Evolutionary conservation across 2,329 filamentous ascomycete genomes (phyloP).

Genomic region (Neoscytalidium dimidiatum): DNA sequence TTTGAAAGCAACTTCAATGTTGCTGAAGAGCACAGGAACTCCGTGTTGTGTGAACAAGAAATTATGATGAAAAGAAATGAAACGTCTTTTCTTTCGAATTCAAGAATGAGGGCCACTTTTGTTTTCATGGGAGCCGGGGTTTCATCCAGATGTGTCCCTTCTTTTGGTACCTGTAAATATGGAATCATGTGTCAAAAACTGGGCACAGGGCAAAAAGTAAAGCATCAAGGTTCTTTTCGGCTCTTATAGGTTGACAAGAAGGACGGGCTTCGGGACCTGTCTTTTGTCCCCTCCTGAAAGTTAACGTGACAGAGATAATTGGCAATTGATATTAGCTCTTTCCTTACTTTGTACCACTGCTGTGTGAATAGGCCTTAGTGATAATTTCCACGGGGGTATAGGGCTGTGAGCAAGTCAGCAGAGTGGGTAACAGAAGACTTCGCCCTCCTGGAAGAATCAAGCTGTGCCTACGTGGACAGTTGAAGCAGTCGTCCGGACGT

Average conservation of each 20-base stretch:
- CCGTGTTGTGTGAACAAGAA: neutral
- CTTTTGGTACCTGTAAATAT: conserved; percentile 8
- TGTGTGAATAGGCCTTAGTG: too few relatives aligned
- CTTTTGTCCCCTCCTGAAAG: neutral
- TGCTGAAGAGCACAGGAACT: neutral
- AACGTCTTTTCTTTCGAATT: neutral
- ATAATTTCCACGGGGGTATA: too few relatives aligned
- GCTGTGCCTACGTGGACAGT: too few relatives aligned
- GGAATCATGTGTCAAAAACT: neutral
- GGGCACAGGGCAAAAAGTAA: neutral
- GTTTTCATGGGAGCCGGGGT: neutral
- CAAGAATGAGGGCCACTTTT: conserved; percentile 1
- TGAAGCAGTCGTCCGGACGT: too few relatives aligned
- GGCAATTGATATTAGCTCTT: neutral
- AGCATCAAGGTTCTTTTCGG: neutral
- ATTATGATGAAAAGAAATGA: neutral
- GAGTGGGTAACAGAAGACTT: too few relatives aligned
- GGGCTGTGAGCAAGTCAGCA: too few relatives aligned
- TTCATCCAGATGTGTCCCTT: neutral
- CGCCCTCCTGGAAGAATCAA: too few relatives aligned
- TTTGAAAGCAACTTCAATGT: neutral
- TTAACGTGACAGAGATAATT: neutral
- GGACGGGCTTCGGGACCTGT: neutral
- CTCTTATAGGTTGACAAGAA: neutral
- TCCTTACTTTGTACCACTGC: neutral